Evolutionary conservation across 2,329 filamentous ascomycete genomes (phyloP), one percentile per base, ranked within the genome.

Genomic region (Graphiopsis chlorocephala): DNA sequence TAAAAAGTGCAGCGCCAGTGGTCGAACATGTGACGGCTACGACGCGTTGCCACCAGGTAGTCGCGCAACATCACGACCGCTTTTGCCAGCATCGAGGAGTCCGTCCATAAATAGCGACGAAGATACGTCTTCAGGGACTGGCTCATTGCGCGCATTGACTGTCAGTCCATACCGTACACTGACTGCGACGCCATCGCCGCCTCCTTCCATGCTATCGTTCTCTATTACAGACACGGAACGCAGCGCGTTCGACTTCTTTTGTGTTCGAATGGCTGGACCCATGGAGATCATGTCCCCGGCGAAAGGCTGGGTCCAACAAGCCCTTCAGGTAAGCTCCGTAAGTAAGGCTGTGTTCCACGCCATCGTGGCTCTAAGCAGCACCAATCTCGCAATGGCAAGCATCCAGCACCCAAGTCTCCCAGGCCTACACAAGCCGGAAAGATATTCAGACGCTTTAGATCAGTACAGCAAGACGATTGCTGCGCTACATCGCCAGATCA

Each of bases 1-100:
- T 67, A 70, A 78, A 25, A 80, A 82, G 63, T 86, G 84, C 68
- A 78, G 77, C 50, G 82, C 80, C 64, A 84, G 83, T 2, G 83
- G 84, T 12, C 79, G 84, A 61, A 79, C 77, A 66, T 86, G 84
- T 68, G 83, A 85, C 68, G 84, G 84, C 64, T 85, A 86, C 61
- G 60, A 26, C 23, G n/a, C 48, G 12, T 28, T 55, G 35, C 33
- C 60, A 42, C 15, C 48, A n/a, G n/a, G 48, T 6, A 50, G 33
- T 12, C n/a, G 23, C n/a, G 60, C 25, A 45, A 23, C 33, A 26
- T 45, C 48, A 28, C 60, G 60, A n/a, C 60, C 29, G 33, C 48
- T 62, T 55, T 33, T 62, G 25, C 60, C 60, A 7, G 60, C 60
- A 7, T 62, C 60, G 4, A 53, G 48, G 23, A 62, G 60, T 31